Conservation (phyloP, 441 rosid genomes). For the Populus hybrid region DNA sequence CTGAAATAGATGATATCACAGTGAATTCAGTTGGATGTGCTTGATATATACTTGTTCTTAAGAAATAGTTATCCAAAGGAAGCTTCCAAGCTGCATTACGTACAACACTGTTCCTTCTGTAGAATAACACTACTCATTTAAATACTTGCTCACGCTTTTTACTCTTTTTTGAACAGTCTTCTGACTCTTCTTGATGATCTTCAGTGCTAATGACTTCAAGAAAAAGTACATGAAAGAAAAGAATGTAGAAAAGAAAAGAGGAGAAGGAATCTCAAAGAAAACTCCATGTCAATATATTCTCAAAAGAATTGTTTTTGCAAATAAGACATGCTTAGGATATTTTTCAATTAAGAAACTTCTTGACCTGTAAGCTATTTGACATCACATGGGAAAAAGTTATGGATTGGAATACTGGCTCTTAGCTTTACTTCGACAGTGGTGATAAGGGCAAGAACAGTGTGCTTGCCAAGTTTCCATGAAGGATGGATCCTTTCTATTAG, state of each 20-base stretch:
- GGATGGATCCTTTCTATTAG: conserved; percentile 5
- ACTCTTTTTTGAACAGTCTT: conserved; percentile 22
- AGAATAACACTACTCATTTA: not conserved
- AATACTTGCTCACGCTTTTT: not conserved
- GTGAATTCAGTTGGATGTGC: not conserved
- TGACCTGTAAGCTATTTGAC: not conserved
- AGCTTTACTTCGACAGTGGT: not conserved
- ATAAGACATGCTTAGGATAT: too few relatives aligned
- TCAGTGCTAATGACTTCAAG: conserved; percentile 52
- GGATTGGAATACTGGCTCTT: not conserved
- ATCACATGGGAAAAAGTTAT: not conserved
- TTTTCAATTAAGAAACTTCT: not conserved
- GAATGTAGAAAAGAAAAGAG: too few relatives aligned
- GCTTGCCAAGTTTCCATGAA: conserved; percentile 9
- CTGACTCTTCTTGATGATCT: conserved; percentile 31
- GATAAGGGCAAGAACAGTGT: conserved; percentile 23
- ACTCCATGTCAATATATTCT: too few relatives aligned
- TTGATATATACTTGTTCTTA: not conserved
- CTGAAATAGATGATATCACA: not conserved
- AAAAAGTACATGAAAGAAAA: too few relatives aligned
- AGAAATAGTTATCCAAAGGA: not conserved
- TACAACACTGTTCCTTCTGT: not conserved
- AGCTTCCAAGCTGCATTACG: not conserved
- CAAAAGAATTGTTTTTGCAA: too few relatives aligned
- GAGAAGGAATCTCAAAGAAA: too few relatives aligned